Base-by-base conservation (phyloP, 345 rosid genomes). In the Hevea brasiliensis region DNA sequence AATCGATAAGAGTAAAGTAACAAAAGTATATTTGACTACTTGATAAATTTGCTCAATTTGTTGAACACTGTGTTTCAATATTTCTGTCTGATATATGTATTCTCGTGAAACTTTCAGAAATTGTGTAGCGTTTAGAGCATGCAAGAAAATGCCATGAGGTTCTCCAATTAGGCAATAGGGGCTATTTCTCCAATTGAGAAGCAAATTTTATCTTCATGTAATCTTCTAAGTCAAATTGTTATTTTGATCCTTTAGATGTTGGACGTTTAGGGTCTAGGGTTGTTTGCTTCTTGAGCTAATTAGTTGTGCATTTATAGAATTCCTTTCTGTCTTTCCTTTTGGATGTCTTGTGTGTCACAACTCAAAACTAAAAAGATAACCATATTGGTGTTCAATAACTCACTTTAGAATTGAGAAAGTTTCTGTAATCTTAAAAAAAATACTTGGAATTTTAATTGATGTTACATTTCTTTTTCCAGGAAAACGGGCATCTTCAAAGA, bases 401-500 rank as follows among this genome's bases (percentile, higher is more conserved):
- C 14, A 29, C 21, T 14, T 20, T 17, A 47, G 6, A 60, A 32
- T 4, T 32, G 61, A 37, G 54, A 50, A 32, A 59, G 41, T 35
- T 13, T 67, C 23, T 63, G 24, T 47, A 70, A 9, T 29, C 47
- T 47, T 44, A 51, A 27, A 51, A 1, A 27, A 54, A 59, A 51
- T 24, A 44, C 15, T 18, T 40, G 54, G 56, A 26, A 47, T 18
- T 45, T 14, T 47, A 26, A 15, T 8, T 62, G 35, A 56, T 41
- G n/a, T 42, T 41, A 40, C 23, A 47, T 84, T 57, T 80, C 50
- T 82, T 82, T 71, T 71, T 77, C 75, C 80, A 92, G 95, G 97
- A 90, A 74, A 87, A 82, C 72, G 92, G 87, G 74, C 92, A 86
- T 81, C 84, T 90, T 65, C 97, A 87, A 72, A 91, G 87, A 80